Percentiles rank a stretch among this genome's conserved stretches.
These are phyloP conservation scores for Trichomonascaceae sp. DNA, from an alignment of 1,139 yeast species.

Conservation along the genomic window DNA sequence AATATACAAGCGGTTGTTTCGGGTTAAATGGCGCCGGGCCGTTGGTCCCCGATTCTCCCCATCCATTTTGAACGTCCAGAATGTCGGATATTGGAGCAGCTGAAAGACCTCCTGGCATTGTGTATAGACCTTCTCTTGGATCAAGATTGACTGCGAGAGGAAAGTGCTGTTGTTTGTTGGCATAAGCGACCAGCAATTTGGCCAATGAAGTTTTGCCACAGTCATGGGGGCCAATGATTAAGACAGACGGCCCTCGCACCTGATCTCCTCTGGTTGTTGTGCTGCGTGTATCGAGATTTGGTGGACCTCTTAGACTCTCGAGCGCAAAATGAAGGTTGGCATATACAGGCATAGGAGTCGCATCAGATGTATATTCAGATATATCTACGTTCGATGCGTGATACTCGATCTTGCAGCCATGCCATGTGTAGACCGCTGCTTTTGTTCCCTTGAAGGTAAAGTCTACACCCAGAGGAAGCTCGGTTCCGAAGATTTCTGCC, in stretches of 20 bases:
- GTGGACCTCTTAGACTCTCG: slow-evolving; percentile 40
- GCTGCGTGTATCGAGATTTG: slow-evolving; percentile 2
- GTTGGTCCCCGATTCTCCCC: slow-evolving; percentile 80
- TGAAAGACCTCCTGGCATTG: slow-evolving; percentile 74
- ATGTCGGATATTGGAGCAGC: slow-evolving; percentile 77
- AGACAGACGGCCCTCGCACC: slow-evolving; percentile 40
- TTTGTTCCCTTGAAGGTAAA: slow-evolving; percentile 47
- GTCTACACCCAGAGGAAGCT: slow-evolving; percentile 60
- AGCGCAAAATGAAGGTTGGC: slow-evolving; percentile 66
- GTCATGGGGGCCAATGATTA: slow-evolving; percentile 59
- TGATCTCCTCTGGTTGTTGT: slow-evolving; percentile 2
- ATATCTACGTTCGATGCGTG: slow-evolving; percentile 23
- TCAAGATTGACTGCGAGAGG: slow-evolving; percentile 72
- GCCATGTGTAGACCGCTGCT: slow-evolving; percentile 47
- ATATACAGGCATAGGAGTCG: slow-evolving; percentile 50
- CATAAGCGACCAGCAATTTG: slow-evolving; percentile 61
- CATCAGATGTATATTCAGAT: slow-evolving; percentile 57
- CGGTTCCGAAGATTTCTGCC: slow-evolving; percentile 90
- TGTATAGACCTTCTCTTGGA: slow-evolving; percentile 66
- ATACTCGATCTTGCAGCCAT: slow-evolving; percentile 37
- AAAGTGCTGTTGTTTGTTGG: slow-evolving; percentile 47
- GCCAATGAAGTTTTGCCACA: slow-evolving; percentile 71
- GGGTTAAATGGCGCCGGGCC: slow-evolving; percentile 77
- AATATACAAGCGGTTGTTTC: slow-evolving; percentile 75
- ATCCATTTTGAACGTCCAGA: slow-evolving; percentile 68